Percentiles rank a stretch among this genome's conserved stretches.
These are phyloP conservation scores for Baorangia bicolor DNA, from an alignment of 768 basidiomycete genomes.

Conservation along the genomic window DNA sequence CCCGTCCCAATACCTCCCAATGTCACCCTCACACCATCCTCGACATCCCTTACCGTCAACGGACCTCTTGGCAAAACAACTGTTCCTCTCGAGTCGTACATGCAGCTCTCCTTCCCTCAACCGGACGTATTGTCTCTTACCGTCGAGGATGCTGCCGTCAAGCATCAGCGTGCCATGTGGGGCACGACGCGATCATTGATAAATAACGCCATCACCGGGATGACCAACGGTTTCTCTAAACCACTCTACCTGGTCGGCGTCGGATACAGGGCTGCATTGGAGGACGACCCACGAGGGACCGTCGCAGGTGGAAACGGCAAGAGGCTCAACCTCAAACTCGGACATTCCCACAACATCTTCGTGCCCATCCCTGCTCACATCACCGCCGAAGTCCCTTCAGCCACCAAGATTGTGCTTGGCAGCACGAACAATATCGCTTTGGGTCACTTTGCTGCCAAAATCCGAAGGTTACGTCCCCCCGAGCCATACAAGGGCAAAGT, in stretches of 20 bases:
- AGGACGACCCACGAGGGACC: conserved; percentile 70
- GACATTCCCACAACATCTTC: conserved; percentile 84
- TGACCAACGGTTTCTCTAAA: conserved; percentile 83
- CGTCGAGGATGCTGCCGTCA: conserved; percentile 60
- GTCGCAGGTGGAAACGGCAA: conserved; percentile 57
- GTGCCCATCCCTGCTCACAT: conserved; percentile 83
- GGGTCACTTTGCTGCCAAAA: conserved; percentile 84
- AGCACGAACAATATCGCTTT: conserved; percentile 88
- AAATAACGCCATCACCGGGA: conserved; percentile 84
- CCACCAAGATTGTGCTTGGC: conserved; percentile 79
- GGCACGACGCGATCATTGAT: conserved; percentile 92
- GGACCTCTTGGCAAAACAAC: conserved; percentile 55
- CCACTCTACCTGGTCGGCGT: conserved; percentile 92
- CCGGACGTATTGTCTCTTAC: conserved; percentile 36
- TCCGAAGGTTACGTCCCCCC: conserved; percentile 81
- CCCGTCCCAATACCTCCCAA: conserved; percentile 55
- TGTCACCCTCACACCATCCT: conserved; percentile 41
- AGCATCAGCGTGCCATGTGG: conserved; percentile 89
- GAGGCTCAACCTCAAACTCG: conserved; percentile 87
- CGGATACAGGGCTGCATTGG: conserved; percentile 86
- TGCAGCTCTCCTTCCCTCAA: conserved; percentile 38
- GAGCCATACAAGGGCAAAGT: conserved; percentile 99
- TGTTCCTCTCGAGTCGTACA: conserved; percentile 48
- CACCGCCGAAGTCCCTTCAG: conserved; percentile 71
- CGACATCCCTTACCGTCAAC: conserved; percentile 47